Conservation (phyloP, 805 yeast genomes). For the Candida xyloterini region DNA sequence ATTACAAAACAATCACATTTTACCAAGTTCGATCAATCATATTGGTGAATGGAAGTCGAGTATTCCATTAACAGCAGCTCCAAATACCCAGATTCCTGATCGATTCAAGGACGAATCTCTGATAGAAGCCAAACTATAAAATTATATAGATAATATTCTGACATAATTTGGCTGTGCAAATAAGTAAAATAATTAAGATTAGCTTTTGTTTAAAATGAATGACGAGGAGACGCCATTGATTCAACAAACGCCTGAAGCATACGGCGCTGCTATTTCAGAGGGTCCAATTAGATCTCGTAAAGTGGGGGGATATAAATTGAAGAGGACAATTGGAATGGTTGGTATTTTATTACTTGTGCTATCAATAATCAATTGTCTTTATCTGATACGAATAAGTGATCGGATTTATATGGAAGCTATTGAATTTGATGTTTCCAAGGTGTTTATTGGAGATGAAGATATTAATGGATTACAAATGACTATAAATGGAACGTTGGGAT, state of each 20-base stretch:
- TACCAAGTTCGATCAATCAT: constrained; percentile 35
- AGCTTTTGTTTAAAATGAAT: not conserved
- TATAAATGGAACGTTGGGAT: constrained; percentile 1
- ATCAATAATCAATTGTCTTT: not conserved
- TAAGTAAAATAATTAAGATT: not conserved
- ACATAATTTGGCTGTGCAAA: not conserved
- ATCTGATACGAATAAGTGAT: constrained; percentile 1
- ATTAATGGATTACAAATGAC: not conserved
- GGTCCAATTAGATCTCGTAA: not conserved
- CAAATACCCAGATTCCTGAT: constrained; percentile 44
- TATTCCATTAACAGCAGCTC: constrained; percentile 56
- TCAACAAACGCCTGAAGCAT: constrained; percentile 1
- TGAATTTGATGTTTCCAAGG: not conserved
- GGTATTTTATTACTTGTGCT: not conserved
- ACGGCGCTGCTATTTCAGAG: not conserved
- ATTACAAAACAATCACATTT: constrained; percentile 13
- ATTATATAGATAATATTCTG: constrained; percentile 1
- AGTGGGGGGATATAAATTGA: not conserved
- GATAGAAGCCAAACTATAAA: constrained; percentile 23
- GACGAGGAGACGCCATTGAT: constrained; percentile 7
- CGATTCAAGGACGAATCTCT: constrained; percentile 24
- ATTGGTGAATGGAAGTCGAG: constrained; percentile 55
- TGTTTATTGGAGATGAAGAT: not conserved
- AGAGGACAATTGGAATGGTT: not conserved
- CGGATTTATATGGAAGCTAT: not conserved